phyloP scores from a whole-genome alignment of 176 grass and related monocot genomes.

The Elymus sibiricus region DNA sequence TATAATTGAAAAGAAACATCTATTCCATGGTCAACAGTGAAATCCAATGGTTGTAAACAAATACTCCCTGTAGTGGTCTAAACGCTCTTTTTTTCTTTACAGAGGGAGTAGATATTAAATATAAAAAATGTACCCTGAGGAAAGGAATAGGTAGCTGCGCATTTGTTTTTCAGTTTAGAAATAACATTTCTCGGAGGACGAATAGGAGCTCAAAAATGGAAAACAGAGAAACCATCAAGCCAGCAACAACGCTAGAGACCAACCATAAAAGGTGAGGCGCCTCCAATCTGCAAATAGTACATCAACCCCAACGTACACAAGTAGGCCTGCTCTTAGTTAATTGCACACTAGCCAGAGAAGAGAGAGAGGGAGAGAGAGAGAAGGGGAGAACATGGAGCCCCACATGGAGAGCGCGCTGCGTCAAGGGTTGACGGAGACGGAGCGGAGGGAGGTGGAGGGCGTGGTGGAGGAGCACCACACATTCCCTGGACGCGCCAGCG shows the following conservation, averaged over 20 bases:
- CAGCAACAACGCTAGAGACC: not conserved
- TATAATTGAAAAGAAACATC: too few relatives aligned
- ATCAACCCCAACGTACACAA: not conserved
- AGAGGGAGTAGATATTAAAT: too few relatives aligned
- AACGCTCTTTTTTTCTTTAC: too few relatives aligned
- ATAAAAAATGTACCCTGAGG: too few relatives aligned
- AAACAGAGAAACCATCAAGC: not conserved
- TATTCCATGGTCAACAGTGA: too few relatives aligned
- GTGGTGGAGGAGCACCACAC: constrained; percentile 61
- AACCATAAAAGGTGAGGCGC: constrained; percentile 43
- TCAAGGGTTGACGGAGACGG: constrained; percentile 34
- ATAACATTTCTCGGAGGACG: not conserved
- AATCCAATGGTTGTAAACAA: too few relatives aligned
- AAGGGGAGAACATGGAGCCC: constrained; percentile 5
- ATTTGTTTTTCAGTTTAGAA: not conserved
- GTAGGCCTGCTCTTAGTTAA: not conserved
- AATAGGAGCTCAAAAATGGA: not conserved
- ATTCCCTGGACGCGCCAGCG: constrained; percentile 30
- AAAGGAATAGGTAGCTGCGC: too few relatives aligned
- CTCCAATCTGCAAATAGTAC: not conserved
- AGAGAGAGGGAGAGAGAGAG: not conserved
- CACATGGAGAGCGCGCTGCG: constrained; percentile 49
- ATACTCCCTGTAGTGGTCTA: too few relatives aligned
- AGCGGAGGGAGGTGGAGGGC: constrained; percentile 24
- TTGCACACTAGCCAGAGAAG: not conserved